Evolutionary conservation across 495 filamentous ascomycete genomes (phyloP).

Genomic region (Aspergillus olivimuriae): DNA sequence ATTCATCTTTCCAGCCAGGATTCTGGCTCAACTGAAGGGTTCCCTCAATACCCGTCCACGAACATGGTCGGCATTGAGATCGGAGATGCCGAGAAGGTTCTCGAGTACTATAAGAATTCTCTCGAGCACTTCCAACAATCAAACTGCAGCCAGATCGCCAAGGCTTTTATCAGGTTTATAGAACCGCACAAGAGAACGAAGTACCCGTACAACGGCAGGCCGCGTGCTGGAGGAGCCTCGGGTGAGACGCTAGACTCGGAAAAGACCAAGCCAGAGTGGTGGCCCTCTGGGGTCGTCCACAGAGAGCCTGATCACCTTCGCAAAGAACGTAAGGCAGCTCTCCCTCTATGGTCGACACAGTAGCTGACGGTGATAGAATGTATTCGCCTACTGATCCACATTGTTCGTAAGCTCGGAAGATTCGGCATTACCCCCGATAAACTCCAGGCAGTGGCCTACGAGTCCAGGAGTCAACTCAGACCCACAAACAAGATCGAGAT

Average conservation of each 20-base stretch:
- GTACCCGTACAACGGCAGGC: conserved; percentile 68
- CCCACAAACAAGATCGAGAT: conserved; percentile 33
- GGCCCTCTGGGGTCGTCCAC: conserved; percentile 62
- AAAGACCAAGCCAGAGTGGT: conserved; percentile 69
- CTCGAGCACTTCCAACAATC: conserved; percentile 41
- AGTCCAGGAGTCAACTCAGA: conserved; percentile 34
- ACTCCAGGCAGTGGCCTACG: conserved; percentile 36
- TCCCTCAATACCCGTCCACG: conserved; percentile 20
- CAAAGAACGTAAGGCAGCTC: conserved; percentile 58
- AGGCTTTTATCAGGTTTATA: conserved; percentile 75
- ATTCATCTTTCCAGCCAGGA: conserved; percentile 14
- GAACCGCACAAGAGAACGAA: conserved; percentile 81
- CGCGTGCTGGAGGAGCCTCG: conserved; percentile 27
- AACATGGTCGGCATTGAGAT: conserved; percentile 34
- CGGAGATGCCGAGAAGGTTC: conserved; percentile 32
- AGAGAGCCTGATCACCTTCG: conserved; percentile 80
- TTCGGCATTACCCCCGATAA: conserved; percentile 34
- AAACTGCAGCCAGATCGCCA: conserved; percentile 51
- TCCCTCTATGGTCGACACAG: no score
- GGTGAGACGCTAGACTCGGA: conserved; percentile 43
- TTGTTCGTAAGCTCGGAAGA: conserved; percentile 34
- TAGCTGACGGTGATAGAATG: no score
- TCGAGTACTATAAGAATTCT: conserved; percentile 30
- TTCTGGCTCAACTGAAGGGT: conserved; percentile 21
- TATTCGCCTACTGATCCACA: conserved; percentile 37